A percentile compares a stretch with the other conserved stretches of the same genome.
Conservation (phyloP, 495 filamentous ascomycete species). For the Aspergillus coremiiformis region DNA sequence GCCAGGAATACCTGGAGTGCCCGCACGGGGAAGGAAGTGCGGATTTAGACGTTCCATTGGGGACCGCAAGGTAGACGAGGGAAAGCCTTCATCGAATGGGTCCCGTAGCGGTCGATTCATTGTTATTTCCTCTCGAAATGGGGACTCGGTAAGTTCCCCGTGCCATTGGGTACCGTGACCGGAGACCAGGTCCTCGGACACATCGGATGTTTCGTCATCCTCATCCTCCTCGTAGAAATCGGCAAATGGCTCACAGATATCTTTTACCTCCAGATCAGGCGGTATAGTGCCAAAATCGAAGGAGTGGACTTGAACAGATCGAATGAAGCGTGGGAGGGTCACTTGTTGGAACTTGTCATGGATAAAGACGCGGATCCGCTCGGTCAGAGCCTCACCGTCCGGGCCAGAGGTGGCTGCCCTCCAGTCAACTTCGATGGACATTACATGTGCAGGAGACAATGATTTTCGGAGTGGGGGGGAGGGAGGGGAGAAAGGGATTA, state of each 20-base stretch:
- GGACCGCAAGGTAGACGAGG: conserved; percentile 34
- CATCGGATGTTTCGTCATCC: conserved; percentile 40
- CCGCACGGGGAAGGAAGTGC: conserved; percentile 56
- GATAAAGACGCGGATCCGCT: conserved; percentile 84
- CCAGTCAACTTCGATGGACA: conserved; percentile 99
- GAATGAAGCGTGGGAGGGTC: conserved; percentile 87
- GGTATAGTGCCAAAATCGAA: conserved; percentile 85
- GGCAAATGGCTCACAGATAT: conserved; percentile 87
- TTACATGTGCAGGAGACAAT: conserved; percentile 39
- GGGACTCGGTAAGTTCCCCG: conserved; percentile 21
- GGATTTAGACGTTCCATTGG: conserved; percentile 50
- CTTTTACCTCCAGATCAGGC: conserved; percentile 85
- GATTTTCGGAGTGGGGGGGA: not conserved
- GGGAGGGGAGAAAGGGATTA: not conserved
- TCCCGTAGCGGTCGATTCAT: conserved; percentile 21
- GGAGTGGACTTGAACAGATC: conserved; percentile 85
- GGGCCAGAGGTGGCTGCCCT: conserved; percentile 80
- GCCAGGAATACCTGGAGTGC: conserved; percentile 73
- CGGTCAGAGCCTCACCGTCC: conserved; percentile 75
- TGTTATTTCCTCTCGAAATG: conserved; percentile 31
- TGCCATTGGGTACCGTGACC: conserved; percentile 22
- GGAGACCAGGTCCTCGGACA: conserved; percentile 29
- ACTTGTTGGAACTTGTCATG: conserved; percentile 92
- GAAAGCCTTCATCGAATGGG: conserved; percentile 23
- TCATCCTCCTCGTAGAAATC: conserved; percentile 94